Base-by-base conservation (phyloP, 331 rosid genomes). In the Cydonia oblonga region DNA sequence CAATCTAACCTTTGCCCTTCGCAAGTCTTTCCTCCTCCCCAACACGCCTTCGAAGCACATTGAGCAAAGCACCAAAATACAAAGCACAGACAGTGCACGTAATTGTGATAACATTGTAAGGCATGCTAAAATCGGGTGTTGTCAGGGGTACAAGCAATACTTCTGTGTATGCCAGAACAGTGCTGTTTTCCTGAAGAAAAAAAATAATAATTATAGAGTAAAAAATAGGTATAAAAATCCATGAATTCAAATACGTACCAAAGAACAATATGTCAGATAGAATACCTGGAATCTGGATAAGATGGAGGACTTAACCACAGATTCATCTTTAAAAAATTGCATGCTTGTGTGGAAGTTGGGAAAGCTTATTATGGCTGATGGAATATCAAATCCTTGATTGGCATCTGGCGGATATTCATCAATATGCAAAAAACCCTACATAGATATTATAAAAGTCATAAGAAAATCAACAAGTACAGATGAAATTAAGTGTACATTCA, bases 91-190 rank as follows among this genome's bases (percentile, higher is more conserved):
- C 87, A 2, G 96, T 93, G 87, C 97, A 93, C 7, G 97, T 91
- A 68, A 93, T 91, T 69, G 97, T 93, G 83, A 93, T 91, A 72
- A 93, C 98, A 68, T 93, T 93, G 85, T 91, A 91, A 58, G 97
- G 98, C 98, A 95, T 91, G 76, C 98, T 95, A 83, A 95, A 95
- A 85, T 95, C 98, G 3, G 98, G 98, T 69, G 98, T 95, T 33
- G 98, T 91, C 84, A 95, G 77, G 49, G 98, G 97, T 73, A 95
- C 97, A 2, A 91, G 97, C 68, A 91, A 80, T 60, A 87, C 92
- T 88, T 95, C 97, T 14, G 96, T 88, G 79, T 95, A 95, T 7
- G 89, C 87, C 66, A 84, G 84, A 83, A 88, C 86, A 11, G 89
- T 82, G 38, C 83, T 87, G 63, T 74, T 80, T 78, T 83, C 96